Base-by-base conservation (phyloP, 192 early-diverging fungal species). In the Coemansia guatemalensis region DNA sequence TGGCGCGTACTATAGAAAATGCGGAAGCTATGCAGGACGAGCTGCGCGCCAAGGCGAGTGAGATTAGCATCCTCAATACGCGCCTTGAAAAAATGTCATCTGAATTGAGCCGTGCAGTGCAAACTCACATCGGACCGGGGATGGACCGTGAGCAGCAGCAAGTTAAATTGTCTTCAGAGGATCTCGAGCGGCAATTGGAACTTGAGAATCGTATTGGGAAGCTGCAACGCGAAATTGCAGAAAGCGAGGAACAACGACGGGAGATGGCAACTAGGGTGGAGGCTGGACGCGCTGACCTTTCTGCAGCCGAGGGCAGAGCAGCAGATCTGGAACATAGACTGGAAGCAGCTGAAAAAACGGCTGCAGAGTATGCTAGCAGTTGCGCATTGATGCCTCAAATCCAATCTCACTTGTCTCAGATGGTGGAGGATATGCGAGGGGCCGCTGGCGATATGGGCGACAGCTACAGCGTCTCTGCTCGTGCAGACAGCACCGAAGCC, bases 271-370 rank as follows among this genome's bases (percentile, higher is more conserved):
- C 69, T 11, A 21, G 54, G 2, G 50, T 68, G 20, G 57, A 66
- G 12, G 52, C 53, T 14, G 55, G 62, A 20, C 21, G 23, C 8
- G 22, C 23, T 12, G 51, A 53, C 24, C 53, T 58, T 21, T 32
- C 62, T 1, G 52, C 50, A 4, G 71, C 83, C 2, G 73, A 74
- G 29, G 48, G 69, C 39, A 75, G 64, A 49, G 53, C 74, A 1
- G 20, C 54, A 1, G 65, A 48, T 0, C 59, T 78, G 4, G 74
- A 75, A 24, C 32, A 23, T 20, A 71, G 64, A 21, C 41, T 86
- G 1, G 69, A 73, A 32, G 74, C 73, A 8, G 35, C 84, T 22
- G 71, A 82, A 29, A 54, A 75, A 22, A 78, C 56, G 24, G 58
- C 69, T 0, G 68, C 60, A 1, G 81, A 77, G 21, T 69, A 69